phyloP scores from a whole-genome alignment of 306 rosid genomes.

The Fragaria vesca region DNA sequence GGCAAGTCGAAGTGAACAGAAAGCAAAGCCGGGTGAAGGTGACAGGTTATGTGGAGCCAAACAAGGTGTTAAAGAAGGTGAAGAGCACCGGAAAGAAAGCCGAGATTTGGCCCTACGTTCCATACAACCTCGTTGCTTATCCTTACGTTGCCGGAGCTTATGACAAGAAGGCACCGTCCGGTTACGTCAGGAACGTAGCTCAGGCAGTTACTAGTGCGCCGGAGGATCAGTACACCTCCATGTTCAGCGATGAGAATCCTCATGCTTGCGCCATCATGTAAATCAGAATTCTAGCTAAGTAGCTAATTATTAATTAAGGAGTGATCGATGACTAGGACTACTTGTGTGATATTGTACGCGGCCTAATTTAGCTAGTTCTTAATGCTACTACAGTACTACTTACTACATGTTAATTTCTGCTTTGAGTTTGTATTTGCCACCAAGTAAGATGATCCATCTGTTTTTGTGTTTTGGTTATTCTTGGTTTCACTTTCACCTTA shows the following conservation, averaged over 20 bases:
- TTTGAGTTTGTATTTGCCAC: neutral
- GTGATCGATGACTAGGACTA: neutral
- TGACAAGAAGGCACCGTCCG: conserved; percentile 89
- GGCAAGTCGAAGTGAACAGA: conserved; percentile 64
- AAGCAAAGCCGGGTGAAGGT: conserved; percentile 75
- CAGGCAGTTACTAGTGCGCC: conserved; percentile 59
- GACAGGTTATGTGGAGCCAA: conserved; percentile 74
- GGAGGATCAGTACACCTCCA: conserved; percentile 50
- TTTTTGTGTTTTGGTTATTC: neutral
- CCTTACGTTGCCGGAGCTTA: conserved; percentile 81
- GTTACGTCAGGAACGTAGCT: conserved; percentile 59
- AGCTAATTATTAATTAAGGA: neutral
- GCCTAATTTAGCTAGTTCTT: neutral
- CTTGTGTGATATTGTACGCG: neutral
- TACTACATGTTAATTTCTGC: neutral
- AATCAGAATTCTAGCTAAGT: neutral
- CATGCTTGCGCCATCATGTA: conserved; percentile 81
- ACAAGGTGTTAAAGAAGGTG: conserved; percentile 76
- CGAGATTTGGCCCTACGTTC: conserved; percentile 91
- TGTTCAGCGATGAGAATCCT: conserved; percentile 88
- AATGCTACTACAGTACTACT: neutral
- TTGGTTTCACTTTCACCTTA: neutral
- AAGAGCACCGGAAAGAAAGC: conserved; percentile 84
- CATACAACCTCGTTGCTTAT: conserved; percentile 79
- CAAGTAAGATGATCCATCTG: neutral